phyloP scores from a whole-genome alignment of 352 stramenopile species.

The Pythium biforme region DNA sequence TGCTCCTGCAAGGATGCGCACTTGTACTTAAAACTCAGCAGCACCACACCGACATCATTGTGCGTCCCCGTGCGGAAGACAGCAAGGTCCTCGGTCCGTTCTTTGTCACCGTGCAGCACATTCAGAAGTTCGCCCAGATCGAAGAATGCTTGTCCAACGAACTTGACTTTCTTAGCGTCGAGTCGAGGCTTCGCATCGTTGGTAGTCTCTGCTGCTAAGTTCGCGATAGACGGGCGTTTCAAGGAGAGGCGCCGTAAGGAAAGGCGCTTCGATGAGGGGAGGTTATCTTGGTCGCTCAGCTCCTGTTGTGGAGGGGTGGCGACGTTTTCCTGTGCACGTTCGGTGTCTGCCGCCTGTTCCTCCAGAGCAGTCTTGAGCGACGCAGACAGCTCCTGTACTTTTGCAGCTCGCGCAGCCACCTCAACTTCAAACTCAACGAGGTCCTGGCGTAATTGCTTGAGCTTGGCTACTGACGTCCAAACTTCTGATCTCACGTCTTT shows the following conservation, averaged over 20 bases:
- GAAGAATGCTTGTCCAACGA: slow-evolving; percentile 49
- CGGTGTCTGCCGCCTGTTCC: background rate
- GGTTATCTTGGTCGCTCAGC: background rate
- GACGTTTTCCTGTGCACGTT: background rate
- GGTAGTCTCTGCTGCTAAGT: background rate
- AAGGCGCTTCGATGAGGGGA: too few species aligned
- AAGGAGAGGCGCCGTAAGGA: too few species aligned
- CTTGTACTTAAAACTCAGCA: slow-evolving; percentile 52
- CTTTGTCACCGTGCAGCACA: slow-evolving; percentile 47
- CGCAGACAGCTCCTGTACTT: background rate
- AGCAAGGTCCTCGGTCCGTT: slow-evolving; percentile 40
- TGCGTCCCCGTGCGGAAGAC: slow-evolving; percentile 35
- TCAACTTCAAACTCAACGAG: slow-evolving; percentile 36
- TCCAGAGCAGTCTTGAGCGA: background rate
- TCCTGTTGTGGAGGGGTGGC: background rate
- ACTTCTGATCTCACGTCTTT: slow-evolving; percentile 25
- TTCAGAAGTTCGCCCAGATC: slow-evolving; percentile 39
- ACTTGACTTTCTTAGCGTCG: slow-evolving; percentile 22
- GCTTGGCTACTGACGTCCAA: slow-evolving; percentile 36
- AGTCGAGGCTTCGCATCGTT: slow-evolving; percentile 16
- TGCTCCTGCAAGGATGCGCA: slow-evolving; percentile 38
- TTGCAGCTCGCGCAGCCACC: slow-evolving; percentile 12
- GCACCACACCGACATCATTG: slow-evolving; percentile 39
- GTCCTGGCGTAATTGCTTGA: slow-evolving; percentile 47
- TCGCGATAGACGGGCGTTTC: background rate